A percentile compares a stretch with the other conserved stretches of the same genome.
phyloP scores from a whole-genome alignment of 2,329 filamentous ascomycete species.

The Hymenoscyphus scutula region DNA sequence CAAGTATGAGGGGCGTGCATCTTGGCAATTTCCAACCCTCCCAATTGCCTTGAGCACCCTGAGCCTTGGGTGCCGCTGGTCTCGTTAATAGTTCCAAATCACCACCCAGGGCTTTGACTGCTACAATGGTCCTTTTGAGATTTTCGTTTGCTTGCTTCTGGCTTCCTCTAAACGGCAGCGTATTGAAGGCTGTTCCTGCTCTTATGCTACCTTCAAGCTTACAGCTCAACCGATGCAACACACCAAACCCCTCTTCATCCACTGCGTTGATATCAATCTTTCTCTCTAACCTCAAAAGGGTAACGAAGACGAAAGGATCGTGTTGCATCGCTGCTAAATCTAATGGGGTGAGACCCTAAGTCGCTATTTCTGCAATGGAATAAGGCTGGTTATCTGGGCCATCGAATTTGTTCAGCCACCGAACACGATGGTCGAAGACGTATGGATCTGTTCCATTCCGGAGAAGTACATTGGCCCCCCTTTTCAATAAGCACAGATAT shows the following conservation, averaged over 20 bases:
- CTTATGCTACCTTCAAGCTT: neutral
- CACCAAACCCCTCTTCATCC: conserved; percentile 1
- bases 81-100: neutral
- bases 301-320: neutral
- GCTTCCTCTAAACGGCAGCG: neutral
- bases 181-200: neutral
- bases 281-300: neutral
- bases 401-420: neutral
- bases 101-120: conserved; percentile 1
- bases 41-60: neutral
- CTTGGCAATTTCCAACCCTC: neutral
- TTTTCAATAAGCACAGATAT: neutral
- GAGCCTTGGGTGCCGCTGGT: neutral
- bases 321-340: conserved; percentile 3
- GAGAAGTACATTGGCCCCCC: neutral
- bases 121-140: neutral
- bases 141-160: neutral
- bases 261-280: conserved; percentile 1
- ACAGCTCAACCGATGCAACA: neutral
- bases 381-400: neutral
- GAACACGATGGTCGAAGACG: neutral
- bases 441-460: neutral
- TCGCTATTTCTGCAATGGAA: neutral
- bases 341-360: neutral
- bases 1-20: neutral